Base-by-base conservation (phyloP, 139 green algal species). In the Micractinium conductrix region DNA sequence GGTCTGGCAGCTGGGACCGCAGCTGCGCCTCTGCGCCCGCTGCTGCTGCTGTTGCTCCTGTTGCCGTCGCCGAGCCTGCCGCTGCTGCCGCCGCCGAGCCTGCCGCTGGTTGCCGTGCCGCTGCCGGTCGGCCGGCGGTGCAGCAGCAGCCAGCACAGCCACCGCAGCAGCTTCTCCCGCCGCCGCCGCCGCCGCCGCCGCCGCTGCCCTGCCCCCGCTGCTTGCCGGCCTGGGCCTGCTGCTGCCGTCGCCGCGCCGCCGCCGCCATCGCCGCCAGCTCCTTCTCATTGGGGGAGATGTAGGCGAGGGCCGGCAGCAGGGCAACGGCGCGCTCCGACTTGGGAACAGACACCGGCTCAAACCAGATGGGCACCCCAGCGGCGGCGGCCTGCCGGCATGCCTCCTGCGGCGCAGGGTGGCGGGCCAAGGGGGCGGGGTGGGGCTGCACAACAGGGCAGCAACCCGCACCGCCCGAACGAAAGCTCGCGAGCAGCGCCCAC, bases 261-360 rank as follows among this genome's bases (percentile, higher is more conserved):
- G 74, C 81, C 35, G 92, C 88, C 38, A 95, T 91, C 4, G 91
- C 84, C 48, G 90, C 80, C 24, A 95, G 87, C 86, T 95, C 92
- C 2, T 75, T 70, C 4, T 79, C 80, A 60, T 95, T 95, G 28
- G 92, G 92, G 6, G 92, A 93, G 1, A 89, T 71, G 60, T 85
- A 93, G 3, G 75, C 78, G 1, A 93, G 53, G 35, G 74, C 67
- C 12, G n/a, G 40, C 33, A 95, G 80, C 30, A 85, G 9, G 21
- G 16, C 10, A 30, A 65, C 35, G 44, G 89, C 83, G 74, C 92
- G 87, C 0, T 74, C 40, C 9, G 93, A 83, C 79, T 96, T 96
- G 33, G 93, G 89, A 44, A 90, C 89, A 7, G 89, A 94, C 22
- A 95, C 92, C 0, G 93, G 93, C 90, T 96, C 93, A 79, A 94